Evolutionary conservation across 2,329 filamentous ascomycete species (phyloP), one percentile per base, ranked within the genome.

Genomic region (Monosporascus sp.): DNA sequence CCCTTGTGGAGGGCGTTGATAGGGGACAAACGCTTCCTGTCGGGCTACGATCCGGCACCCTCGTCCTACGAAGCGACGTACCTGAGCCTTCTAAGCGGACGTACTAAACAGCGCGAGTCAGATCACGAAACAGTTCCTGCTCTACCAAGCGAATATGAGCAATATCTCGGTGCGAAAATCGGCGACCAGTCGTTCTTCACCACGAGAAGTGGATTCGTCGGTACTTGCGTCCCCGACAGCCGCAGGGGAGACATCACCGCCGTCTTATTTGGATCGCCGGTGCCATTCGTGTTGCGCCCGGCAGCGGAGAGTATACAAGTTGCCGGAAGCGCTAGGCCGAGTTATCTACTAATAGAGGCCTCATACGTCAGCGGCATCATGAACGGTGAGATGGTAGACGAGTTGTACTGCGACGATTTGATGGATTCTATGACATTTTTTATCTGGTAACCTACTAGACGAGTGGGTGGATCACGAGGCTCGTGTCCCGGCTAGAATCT

Each of bases 331-430:
- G 50, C 50, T 38, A 45, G 19, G 27, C 40, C 46, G 22, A 49
- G 40, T 20, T 19, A 52, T 40, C 44, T 7, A 17, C 50, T 55
- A 16, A 8, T 52, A 37, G 50, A 26, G 14, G 31, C 31, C 11
- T 54, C 49, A 41, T 54, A 54, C 14, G 52, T 54, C 9, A 40
- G 52, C 20, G 52, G 52, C 17, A 54, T 54, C 17, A 54, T 54
- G 52, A 14, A 20, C 24, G 52, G 52, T 19, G 52, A 54, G 49
- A 54, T 54, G 52, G 49, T 54, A 35, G 52, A 54, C 8, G 52
- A 54, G 24, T 5, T 54, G 20, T 54, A 54, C 27, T 54, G 52
- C 46, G 52, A 54, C 38, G 52, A 54, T 51, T 26, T 54, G 20
- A 54, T 54, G 52, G 7, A 35, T 35, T 35, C 31, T 3, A 35